A percentile compares a stretch with the other conserved stretches of the same genome.
phyloP scores from a whole-genome alignment of 805 yeast species.

The Saccharomycopsis javanensis region DNA sequence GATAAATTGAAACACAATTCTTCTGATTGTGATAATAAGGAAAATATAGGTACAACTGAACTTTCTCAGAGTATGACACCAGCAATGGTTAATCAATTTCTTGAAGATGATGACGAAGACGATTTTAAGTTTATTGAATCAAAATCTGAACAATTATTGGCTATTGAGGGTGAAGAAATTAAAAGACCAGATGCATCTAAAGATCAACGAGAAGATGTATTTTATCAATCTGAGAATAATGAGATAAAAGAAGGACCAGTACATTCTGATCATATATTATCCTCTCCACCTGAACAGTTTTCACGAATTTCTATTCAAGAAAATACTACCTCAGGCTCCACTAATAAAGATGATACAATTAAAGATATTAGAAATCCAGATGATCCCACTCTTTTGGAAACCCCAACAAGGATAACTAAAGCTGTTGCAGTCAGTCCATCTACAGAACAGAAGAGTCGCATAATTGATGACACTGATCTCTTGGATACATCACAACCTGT shows the following conservation, averaged over 20 bases:
- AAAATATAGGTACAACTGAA: background rate
- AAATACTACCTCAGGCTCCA: background rate
- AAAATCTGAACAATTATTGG: background rate
- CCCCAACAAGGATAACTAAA: slow-evolving; percentile 27
- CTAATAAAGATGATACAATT: background rate
- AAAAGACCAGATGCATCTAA: background rate
- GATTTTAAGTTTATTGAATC: background rate
- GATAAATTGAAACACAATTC: background rate
- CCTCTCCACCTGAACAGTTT: background rate
- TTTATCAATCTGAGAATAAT: background rate
- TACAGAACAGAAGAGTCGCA: slow-evolving; percentile 24
- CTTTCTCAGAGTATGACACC: background rate
- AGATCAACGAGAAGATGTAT: background rate
- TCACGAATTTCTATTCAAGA: background rate
- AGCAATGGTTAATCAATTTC: background rate
- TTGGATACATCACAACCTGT: slow-evolving; percentile 19
- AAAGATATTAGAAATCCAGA: background rate
- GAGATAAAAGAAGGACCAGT: background rate
- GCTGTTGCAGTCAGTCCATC: slow-evolving; percentile 26
- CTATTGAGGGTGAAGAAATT: background rate
- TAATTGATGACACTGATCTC: slow-evolving; percentile 20
- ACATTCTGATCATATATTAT: background rate
- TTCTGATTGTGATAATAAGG: background rate
- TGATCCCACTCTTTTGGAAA: slow-evolving; percentile 5
- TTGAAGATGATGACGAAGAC: background rate